phyloP scores from a whole-genome alignment of 345 rosid genomes.

The Acer negundo region DNA sequence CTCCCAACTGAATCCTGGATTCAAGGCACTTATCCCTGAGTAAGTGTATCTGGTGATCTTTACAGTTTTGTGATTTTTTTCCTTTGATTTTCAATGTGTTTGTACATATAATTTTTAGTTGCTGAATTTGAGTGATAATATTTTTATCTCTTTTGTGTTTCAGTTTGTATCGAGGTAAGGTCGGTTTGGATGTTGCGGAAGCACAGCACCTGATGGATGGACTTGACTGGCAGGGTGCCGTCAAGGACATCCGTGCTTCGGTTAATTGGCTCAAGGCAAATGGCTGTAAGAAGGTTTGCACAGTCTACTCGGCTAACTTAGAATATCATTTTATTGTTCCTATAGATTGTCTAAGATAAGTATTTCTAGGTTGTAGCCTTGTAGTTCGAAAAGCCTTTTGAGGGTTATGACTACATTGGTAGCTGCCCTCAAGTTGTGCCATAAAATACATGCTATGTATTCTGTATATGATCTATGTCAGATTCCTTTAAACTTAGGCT shows the following conservation, averaged over 20 bases:
- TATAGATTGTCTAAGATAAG: slow-evolving; percentile 1
- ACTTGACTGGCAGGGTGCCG: slow-evolving; percentile 95
- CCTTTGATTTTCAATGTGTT: too few species aligned
- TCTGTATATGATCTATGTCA: background rate
- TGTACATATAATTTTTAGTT: background rate
- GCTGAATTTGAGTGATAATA: background rate
- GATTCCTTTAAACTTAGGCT: background rate
- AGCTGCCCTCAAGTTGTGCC: background rate
- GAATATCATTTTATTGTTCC: background rate
- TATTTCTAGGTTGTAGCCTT: background rate
- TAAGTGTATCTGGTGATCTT: slow-evolving; percentile 24
- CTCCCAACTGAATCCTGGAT: slow-evolving; percentile 78
- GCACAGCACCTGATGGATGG: slow-evolving; percentile 92
- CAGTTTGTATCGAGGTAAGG: slow-evolving; percentile 93
- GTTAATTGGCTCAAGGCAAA: slow-evolving; percentile 89
- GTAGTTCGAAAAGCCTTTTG: slow-evolving; percentile 1
- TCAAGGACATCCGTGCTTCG: slow-evolving; percentile 82
- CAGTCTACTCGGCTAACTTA: background rate
- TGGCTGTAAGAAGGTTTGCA: slow-evolving; percentile 79
- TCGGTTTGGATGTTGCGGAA: slow-evolving; percentile 86
- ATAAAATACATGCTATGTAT: background rate
- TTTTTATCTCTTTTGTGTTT: slow-evolving; percentile 8
- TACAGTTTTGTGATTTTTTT: too few species aligned
- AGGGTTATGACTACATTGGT: background rate
- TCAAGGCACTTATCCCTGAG: slow-evolving; percentile 92